Evolutionary conservation across 345 rosid genomes (phyloP), one percentile per base, ranked within the genome.

Genomic region (Sonneratia caseolaris): DNA sequence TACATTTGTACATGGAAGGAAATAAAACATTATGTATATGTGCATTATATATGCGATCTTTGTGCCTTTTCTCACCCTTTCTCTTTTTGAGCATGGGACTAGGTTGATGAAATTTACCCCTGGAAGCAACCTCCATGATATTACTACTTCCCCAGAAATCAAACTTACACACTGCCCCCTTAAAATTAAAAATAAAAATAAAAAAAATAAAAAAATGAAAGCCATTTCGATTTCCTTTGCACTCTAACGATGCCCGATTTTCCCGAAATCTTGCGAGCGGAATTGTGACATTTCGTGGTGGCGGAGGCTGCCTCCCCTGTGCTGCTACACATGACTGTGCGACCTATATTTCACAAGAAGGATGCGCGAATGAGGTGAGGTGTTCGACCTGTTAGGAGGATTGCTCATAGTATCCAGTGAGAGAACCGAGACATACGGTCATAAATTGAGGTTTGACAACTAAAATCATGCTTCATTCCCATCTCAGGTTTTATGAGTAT

Each of bases 51-150:
- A 12, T 27, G 32, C 21, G 64, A 8, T 59, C 13, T 22, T 59
- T 59, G 14, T 24, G 64, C 64, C 32, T n/a, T 24, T 59, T 27
- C 32, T 7, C 64, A 24, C 22, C 32, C 24, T 59, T 59, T 59
- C 64, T 59, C 32, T 22, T 59, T 59, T 59, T 59, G 64, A 59
- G 36, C 64, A 59, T 59, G 64, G 64, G 64, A 59, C 32, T 59
- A 59, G 64, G 64, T 59, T 59, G 64, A 59, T 22, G 35, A 27
- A 59, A 59, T 59, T 59, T 59, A 59, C 64, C 64, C 36, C 0
- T 27, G 36, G 32, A n/a, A 9, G 32, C 64, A 59, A 7, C 22
- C 36, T 36, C 7, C 36, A 24, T 59, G 14, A n/a, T 59, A 22
- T 59, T 27, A 27, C 32, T 21, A 59, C 35, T 59, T 59, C 13